Base-by-base conservation (phyloP, 306 rosid species). In the Vigna nakashimae region DNA sequence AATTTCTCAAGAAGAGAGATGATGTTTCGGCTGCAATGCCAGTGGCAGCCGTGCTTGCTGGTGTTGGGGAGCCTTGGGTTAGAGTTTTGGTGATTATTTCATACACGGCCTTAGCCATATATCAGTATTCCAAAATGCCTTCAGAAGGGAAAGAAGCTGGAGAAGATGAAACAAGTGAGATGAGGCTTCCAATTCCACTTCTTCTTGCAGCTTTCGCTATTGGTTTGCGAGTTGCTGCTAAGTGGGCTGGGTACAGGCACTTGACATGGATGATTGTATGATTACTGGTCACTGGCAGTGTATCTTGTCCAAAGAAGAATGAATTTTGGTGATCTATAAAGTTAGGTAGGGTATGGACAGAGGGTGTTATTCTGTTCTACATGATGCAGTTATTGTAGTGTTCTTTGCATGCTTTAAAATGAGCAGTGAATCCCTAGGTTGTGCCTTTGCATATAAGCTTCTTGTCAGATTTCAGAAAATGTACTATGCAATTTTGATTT, bases 41-140 rank as follows among this genome's bases (percentile, higher is more conserved):
- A 20, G 88, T 70, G 4, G 98, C 96, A 4, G 93, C 94, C 36
- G 89, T 89, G 65, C 87, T 95, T 48, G 93, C 96, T 75, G 98
- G 93, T 26, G 84, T 95, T 60, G 99, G 99, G 7, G 97, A 95
- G 79, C 89, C 99, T 30, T 95, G 97, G 97, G 84, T 95, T 71
- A 92, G 98, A 84, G 78, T 87, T 78, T 50, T 92, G 87, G 92
- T 75, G 75, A 78, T 95, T 36, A 50, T 73, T 65, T 88, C 92
- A 36, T 95, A 71, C 82, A 79, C 82, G 12, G 91, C 85, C 73
- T 79, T 95, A 24, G 91, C 94, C 60, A 86, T 88, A 70, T 82
- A 26, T 75, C 89, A 91, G 63, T 79, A 88, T 81, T 91, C 91
- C 7, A 91, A 81, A 75, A 89, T 32, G 65, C 48, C 74, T 69